Percentiles rank a stretch among this genome's conserved stretches.
These are phyloP conservation scores for Cornus kousa DNA, from an alignment of 148 eudicot genomes.

Conservation along the genomic window DNA sequence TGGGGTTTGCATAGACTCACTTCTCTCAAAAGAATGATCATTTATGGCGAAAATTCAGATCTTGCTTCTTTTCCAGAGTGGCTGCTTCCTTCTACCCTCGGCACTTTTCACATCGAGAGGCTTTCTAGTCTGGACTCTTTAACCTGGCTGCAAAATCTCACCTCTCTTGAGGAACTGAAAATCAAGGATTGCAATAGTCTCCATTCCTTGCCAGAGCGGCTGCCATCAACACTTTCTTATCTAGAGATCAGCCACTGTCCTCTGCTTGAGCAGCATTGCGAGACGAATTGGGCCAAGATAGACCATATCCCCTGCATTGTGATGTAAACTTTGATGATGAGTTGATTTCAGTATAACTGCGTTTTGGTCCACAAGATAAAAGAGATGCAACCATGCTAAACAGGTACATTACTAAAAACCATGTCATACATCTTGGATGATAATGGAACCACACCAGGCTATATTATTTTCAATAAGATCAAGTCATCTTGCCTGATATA, in stretches of 20 bases:
- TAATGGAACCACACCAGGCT: background rate
- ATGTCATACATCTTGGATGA: too few species aligned
- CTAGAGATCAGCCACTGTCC: constrained; percentile 18
- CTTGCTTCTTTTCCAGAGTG: constrained; percentile 14
- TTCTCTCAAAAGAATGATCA: constrained; percentile 4
- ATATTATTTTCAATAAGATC: background rate
- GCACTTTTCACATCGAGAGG: constrained; percentile 10
- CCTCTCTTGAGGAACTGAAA: constrained; percentile 13
- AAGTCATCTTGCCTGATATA: background rate
- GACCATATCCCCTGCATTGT: constrained; percentile 21
- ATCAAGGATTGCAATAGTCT: constrained; percentile 15
- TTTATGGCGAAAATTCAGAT: constrained; percentile 5
- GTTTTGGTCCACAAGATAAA: background rate
- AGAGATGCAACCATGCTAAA: too few species aligned
- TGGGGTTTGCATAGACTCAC: constrained; percentile 23
- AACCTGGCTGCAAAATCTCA: constrained; percentile 15
- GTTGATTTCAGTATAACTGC: background rate
- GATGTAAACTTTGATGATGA: background rate
- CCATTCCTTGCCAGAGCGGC: constrained; percentile 15
- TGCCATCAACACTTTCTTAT: constrained; percentile 14
- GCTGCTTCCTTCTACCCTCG: constrained; percentile 16
- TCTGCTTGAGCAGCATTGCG: background rate
- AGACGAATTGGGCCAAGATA: constrained; percentile 1
- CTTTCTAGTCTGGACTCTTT: constrained; percentile 8
- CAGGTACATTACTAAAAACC: background rate